Conservation (phyloP, 345 rosid species). For the Brassica juncea region DNA sequence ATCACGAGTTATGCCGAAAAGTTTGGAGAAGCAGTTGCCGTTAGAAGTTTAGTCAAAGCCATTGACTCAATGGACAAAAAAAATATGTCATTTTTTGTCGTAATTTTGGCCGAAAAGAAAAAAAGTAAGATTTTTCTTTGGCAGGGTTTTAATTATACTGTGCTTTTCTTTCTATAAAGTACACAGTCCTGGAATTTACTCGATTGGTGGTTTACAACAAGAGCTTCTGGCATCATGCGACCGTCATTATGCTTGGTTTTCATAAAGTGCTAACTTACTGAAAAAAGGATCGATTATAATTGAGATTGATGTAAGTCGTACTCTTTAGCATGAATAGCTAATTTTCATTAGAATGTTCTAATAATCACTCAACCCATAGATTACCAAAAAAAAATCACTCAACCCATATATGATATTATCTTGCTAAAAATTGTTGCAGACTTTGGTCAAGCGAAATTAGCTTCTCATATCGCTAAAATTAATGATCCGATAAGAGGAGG, state of each 20-base stretch:
- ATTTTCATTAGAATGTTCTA: background rate
- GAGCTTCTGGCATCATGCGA: conserved; percentile 25
- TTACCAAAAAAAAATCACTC: too few relatives aligned
- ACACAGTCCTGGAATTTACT: conserved; percentile 35
- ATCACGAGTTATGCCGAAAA: conserved; percentile 9
- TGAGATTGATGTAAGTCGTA: background rate
- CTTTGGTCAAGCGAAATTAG: background rate
- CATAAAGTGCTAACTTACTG: background rate
- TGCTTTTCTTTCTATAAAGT: conserved; percentile 7
- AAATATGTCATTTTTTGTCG: background rate
- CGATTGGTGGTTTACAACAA: conserved; percentile 35
- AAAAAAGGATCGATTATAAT: background rate
- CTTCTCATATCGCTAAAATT: background rate
- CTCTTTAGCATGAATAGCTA: background rate
- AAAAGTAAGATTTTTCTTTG: background rate
- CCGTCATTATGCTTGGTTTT: conserved; percentile 12
- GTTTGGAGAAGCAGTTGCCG: conserved; percentile 39
- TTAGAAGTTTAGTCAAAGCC: conserved; percentile 34
- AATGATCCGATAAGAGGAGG: background rate
- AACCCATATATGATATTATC: background rate
- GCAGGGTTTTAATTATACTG: background rate
- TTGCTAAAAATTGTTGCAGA: background rate
- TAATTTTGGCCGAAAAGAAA: conserved; percentile 2
- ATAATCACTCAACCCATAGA: background rate
- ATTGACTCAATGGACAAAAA: background rate